phyloP scores from a whole-genome alignment of 495 filamentous ascomycete genomes.

The Hypoxylon rickii region DNA sequence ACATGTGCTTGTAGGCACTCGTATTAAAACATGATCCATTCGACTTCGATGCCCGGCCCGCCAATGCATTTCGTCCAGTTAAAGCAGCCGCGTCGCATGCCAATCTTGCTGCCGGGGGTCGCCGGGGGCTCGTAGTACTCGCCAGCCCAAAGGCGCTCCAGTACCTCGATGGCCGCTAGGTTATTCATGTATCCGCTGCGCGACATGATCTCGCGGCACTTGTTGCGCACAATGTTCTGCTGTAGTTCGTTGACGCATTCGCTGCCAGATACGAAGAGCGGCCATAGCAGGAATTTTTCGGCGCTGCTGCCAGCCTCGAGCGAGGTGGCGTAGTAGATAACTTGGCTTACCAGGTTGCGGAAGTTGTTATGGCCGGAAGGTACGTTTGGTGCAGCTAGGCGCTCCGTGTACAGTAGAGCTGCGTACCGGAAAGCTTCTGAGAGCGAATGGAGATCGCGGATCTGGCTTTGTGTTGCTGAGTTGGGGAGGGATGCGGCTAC shows the following conservation, averaged over 20 bases:
- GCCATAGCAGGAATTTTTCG: conserved; percentile 93
- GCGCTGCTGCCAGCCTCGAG: conserved; percentile 67
- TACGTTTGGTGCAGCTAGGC: conserved; percentile 76
- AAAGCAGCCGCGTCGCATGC: conserved; percentile 56
- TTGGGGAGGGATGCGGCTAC: conserved; percentile 49
- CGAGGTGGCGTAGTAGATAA: conserved; percentile 78
- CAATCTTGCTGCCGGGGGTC: conserved; percentile 39
- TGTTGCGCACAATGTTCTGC: conserved; percentile 72
- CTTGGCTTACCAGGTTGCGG: conserved; percentile 78
- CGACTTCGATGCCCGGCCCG: conserved; percentile 67
- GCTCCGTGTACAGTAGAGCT: conserved; percentile 88
- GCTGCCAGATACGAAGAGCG: conserved; percentile 86
- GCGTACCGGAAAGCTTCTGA: conserved; percentile 90
- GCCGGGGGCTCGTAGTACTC: conserved; percentile 53
- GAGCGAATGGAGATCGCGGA: conserved; percentile 61
- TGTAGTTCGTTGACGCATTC: conserved; percentile 87
- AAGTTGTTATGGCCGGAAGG: conserved; percentile 79
- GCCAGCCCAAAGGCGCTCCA: conserved; percentile 80
- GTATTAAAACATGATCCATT: conserved; percentile 81
- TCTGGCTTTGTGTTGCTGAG: conserved; percentile 50
- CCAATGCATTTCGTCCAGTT: conserved; percentile 80
- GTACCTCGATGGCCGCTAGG: conserved; percentile 77
- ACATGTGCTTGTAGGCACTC: conserved; percentile 4
- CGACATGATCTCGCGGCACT: conserved; percentile 83
- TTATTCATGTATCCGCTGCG: conserved; percentile 94